Conservation (phyloP, 768 basidiomycete genomes). For the Postia placenta region DNA sequence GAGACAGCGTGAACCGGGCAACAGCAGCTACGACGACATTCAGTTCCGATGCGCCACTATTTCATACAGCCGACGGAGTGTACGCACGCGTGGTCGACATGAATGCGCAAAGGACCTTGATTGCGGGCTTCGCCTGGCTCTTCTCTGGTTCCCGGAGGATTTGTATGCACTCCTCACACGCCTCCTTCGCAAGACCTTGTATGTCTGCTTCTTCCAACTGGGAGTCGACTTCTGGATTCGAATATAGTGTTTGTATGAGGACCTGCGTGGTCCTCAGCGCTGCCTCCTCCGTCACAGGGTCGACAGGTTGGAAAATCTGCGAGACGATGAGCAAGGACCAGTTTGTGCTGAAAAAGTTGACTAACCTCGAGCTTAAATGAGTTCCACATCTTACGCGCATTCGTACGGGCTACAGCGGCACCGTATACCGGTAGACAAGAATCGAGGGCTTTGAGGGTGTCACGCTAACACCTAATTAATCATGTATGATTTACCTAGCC, state of each 20-base stretch:
- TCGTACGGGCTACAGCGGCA: slow-evolving; percentile 45
- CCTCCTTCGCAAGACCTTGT: slow-evolving; percentile 60
- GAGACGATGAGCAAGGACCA: neutral
- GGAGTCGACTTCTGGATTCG: slow-evolving; percentile 19
- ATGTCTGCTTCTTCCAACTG: slow-evolving; percentile 33
- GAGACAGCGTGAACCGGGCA: slow-evolving; percentile 58
- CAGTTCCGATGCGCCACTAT: too few relatives aligned
- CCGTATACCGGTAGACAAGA: slow-evolving; percentile 86
- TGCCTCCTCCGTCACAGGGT: slow-evolving; percentile 63
- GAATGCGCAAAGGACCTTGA: slow-evolving; percentile 74
- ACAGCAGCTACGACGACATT: slow-evolving; percentile 48
- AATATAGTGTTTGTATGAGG: slow-evolving; percentile 72
- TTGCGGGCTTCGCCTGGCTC: slow-evolving; percentile 82
- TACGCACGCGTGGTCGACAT: slow-evolving; percentile 72
- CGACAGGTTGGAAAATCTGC: slow-evolving; percentile 91
- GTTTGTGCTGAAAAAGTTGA: neutral
- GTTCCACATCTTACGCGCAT: slow-evolving; percentile 83
- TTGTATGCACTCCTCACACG: slow-evolving; percentile 74
- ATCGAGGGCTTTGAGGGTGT: slow-evolving; percentile 75
- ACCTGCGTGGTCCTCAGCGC: slow-evolving; percentile 67
- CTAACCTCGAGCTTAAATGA: slow-evolving; percentile 81
- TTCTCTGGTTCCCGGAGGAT: slow-evolving; percentile 90
- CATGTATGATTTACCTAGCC: slow-evolving; percentile 3
- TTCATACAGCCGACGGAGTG: slow-evolving; percentile 6
- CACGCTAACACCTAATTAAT: slow-evolving; percentile 47